Evolutionary conservation across 2,329 filamentous ascomycete genomes (phyloP).

Genomic region (Ophiosphaerella herpotricha): DNA sequence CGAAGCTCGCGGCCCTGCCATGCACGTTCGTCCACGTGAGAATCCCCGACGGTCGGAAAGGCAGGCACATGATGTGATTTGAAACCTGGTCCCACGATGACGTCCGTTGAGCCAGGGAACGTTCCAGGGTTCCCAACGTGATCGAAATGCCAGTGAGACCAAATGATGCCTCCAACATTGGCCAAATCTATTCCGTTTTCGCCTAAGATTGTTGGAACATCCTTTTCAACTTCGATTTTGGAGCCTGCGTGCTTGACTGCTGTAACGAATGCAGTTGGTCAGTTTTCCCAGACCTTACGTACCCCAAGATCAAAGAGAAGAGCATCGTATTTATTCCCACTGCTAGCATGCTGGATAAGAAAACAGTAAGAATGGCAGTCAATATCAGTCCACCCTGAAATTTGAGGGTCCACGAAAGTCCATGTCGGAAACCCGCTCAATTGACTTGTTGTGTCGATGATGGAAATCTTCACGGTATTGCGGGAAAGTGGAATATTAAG

Average conservation of each 20-base stretch:
- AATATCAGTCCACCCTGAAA: neutral
- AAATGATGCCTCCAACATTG: neutral
- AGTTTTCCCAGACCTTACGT: slow-evolving; percentile 2
- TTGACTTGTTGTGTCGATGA: neutral
- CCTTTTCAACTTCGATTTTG: neutral
- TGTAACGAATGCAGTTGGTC: neutral
- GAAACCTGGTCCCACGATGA: neutral
- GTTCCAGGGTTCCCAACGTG: neutral
- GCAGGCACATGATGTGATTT: neutral
- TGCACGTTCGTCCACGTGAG: neutral
- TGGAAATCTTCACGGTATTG: neutral
- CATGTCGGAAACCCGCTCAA: neutral
- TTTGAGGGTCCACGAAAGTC: neutral
- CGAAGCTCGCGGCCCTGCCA: neutral
- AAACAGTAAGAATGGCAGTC: neutral
- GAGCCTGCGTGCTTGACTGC: neutral
- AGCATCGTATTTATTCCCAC: neutral
- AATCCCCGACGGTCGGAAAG: neutral
- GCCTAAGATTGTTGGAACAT: neutral
- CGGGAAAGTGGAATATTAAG: neutral
- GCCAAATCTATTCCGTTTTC: neutral
- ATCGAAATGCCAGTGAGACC: neutral
- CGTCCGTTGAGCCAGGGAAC: neutral
- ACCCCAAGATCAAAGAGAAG: slow-evolving; percentile 1
- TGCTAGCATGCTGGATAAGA: too few relatives aligned